Base-by-base conservation (phyloP, 257 asterid genomes). In the Jacaranda mimosifolia region DNA sequence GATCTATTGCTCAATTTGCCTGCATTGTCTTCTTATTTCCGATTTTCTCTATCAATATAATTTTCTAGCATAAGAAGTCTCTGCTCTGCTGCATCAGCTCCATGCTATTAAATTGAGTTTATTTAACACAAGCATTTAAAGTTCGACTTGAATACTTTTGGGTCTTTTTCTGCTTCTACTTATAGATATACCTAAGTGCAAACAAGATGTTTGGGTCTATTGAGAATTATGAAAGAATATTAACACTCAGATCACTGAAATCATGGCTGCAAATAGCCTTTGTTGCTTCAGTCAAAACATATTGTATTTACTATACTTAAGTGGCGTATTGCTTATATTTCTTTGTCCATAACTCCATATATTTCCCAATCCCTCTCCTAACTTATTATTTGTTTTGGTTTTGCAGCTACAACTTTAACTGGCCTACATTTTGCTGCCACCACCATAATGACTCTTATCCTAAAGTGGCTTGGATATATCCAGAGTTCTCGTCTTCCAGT, bases 401-500 rank as follows among this genome's bases (percentile, higher is more conserved):
- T 64, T 69, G 82, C 88, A 90, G 96, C 93, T 43, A 87, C 96
- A 57, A 90, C 93, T 17, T 78, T 90, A 72, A 90, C 96, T n/a
- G 96, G 93, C 19, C 83, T 90, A 63, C 96, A 90, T 79, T 90
- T 90, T 83, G 90, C 86, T 45, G 86, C 92, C 7, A 90, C 93
- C 0, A 84, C 93, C 77, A 43, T 84, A 51, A 88, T 90, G 93
- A 89, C 92, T 17, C 38, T 88, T 78, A 43, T 85, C 72, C 88
- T 90, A 63, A 90, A 84, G 80, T 57, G 84, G 76, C 87, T 84
- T 11, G 96, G 93, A 13, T 87, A 84, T 58, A 90, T 90, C 70
- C 87, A 87, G 77, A 79, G 78, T 38, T 85, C 93, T 67, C 83
- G 81, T 71, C 89, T 90, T 68, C 96, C 96, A 0, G 73, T 78